Evolutionary conservation across 2,329 filamentous ascomycete species (phyloP).

Genomic region (Colletotrichum cordylinicola): DNA sequence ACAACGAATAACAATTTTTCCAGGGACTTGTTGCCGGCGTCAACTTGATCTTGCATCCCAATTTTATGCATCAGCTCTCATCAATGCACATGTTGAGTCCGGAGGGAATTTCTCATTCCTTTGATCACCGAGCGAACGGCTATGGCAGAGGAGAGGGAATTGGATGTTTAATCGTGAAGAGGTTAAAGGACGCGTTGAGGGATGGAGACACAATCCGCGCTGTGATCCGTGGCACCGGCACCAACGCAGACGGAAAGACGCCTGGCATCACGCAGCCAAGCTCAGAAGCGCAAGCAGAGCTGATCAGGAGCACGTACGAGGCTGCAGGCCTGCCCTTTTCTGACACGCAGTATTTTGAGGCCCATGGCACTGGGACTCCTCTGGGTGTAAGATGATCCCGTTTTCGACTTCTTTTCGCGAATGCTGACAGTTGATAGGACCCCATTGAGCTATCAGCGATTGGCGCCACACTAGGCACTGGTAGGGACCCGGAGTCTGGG

Average conservation of each 20-base stretch:
- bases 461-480: constrained; percentile 44
- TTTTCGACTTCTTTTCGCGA: neutral
- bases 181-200: constrained; percentile 41
- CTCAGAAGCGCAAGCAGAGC: constrained; percentile 33
- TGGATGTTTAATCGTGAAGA: constrained; percentile 45
- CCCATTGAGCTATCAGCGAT: constrained; percentile 58
- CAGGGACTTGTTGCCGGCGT: constrained; percentile 15
- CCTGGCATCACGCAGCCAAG: constrained; percentile 46
- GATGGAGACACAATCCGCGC: constrained; percentile 43
- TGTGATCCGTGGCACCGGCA: constrained; percentile 33
- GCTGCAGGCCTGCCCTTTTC: neutral
- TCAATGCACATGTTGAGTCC: constrained; percentile 23
- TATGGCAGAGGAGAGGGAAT: constrained; percentile 50
- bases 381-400: neutral
- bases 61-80: constrained; percentile 20
- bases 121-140: constrained; percentile 43
- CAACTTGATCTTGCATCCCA: constrained; percentile 15
- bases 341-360: constrained; percentile 44
- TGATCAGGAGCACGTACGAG: constrained; percentile 21
- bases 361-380: constrained; percentile 48
- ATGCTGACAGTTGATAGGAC: constrained; percentile 58
- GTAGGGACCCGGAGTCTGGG: constrained; percentile 34
- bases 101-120: constrained; percentile 25
- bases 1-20: neutral
- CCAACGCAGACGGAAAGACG: constrained; percentile 39